Conservation (phyloP, 441 rosid genomes). For the Omphalea diandra region DNA sequence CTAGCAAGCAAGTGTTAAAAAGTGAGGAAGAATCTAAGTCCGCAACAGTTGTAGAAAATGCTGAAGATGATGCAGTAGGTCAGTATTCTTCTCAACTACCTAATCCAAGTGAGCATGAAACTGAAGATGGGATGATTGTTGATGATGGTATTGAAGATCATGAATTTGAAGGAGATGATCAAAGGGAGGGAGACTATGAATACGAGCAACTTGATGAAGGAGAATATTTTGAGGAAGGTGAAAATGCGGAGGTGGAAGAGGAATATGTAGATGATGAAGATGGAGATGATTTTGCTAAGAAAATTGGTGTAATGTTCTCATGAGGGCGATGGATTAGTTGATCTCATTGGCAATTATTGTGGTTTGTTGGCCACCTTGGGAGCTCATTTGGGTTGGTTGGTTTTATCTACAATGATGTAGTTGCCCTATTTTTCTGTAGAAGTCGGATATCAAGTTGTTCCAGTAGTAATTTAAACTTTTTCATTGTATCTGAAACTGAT, state of each 20-base stretch:
- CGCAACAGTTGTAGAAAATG: slow-evolving; percentile 26
- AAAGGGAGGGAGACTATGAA: slow-evolving; percentile 51
- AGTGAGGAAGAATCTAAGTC: slow-evolving; percentile 36
- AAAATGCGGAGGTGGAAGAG: slow-evolving; percentile 40
- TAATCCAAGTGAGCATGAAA: slow-evolving; percentile 36
- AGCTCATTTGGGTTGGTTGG: slow-evolving; percentile 20
- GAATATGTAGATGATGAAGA: slow-evolving; percentile 48
- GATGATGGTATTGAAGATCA: slow-evolving; percentile 53
- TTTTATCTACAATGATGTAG: slow-evolving; percentile 18
- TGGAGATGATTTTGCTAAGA: slow-evolving; percentile 52
- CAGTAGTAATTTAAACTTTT: slow-evolving; percentile 25
- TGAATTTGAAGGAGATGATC: slow-evolving; percentile 54
- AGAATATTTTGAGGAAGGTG: slow-evolving; percentile 61
- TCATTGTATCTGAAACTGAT: slow-evolving; percentile 33
- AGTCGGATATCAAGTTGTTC: slow-evolving; percentile 28
- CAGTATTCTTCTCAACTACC: slow-evolving; percentile 31
- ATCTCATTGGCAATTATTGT: neutral
- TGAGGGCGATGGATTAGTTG: slow-evolving; percentile 16
- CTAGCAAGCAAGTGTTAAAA: slow-evolving; percentile 10
- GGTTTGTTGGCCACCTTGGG: slow-evolving; percentile 15
- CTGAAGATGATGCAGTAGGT: slow-evolving; percentile 26
- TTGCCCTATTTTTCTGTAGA: slow-evolving; percentile 30
- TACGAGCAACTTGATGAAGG: slow-evolving; percentile 68
- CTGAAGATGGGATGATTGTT: slow-evolving; percentile 38
- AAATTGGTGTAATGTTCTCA: slow-evolving; percentile 49